A percentile compares a stretch with the other conserved stretches of the same genome.
Evolutionary conservation across 441 rosid species (phyloP).

Genomic region (Melastoma candidum): DNA sequence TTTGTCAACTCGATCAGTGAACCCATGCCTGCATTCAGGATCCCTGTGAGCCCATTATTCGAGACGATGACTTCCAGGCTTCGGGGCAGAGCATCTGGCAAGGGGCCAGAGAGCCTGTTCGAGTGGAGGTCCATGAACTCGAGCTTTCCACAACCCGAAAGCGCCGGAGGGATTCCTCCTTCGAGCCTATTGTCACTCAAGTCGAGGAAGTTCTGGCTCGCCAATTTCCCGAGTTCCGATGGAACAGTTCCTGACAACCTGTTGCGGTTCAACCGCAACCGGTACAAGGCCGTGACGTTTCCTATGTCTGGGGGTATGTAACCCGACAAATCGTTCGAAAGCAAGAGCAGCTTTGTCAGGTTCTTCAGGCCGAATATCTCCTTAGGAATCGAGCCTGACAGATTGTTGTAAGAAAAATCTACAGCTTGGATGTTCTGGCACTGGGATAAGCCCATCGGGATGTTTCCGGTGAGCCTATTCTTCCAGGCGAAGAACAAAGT

Average conservation of each 20-base stretch:
- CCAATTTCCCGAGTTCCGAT: slow-evolving; percentile 10
- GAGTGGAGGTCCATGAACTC: slow-evolving; percentile 16
- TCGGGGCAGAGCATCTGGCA: slow-evolving; percentile 8
- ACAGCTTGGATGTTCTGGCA: slow-evolving; percentile 15
- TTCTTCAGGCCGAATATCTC: slow-evolving; percentile 17
- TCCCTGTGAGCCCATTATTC: slow-evolving; percentile 11
- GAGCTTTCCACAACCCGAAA: slow-evolving; percentile 12
- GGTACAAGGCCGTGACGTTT: slow-evolving; percentile 5
- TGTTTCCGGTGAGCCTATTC: slow-evolving; percentile 14
- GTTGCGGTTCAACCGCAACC: slow-evolving; percentile 11
- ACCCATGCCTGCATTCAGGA: slow-evolving; percentile 9
- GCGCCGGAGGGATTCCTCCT: slow-evolving; percentile 19
- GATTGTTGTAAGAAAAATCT: slow-evolving; percentile 18
- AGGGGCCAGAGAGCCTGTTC: slow-evolving; percentile 13
- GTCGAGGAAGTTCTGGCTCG: slow-evolving; percentile 13
- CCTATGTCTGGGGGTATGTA: slow-evolving; percentile 14
- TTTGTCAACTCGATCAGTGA: slow-evolving; percentile 13
- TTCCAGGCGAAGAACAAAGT: slow-evolving; percentile 18
- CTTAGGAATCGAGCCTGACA: slow-evolving; percentile 11
- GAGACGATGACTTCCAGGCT: slow-evolving; percentile 14
- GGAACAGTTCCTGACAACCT: slow-evolving; percentile 14
- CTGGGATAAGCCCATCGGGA: slow-evolving; percentile 11
- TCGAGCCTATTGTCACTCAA: slow-evolving; percentile 9
- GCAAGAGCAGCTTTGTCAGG: slow-evolving; percentile 19
- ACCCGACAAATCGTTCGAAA: slow-evolving; percentile 16